Conservation (phyloP, 352 stramenopile genomes). For the Phytophthora foliorum region DNA sequence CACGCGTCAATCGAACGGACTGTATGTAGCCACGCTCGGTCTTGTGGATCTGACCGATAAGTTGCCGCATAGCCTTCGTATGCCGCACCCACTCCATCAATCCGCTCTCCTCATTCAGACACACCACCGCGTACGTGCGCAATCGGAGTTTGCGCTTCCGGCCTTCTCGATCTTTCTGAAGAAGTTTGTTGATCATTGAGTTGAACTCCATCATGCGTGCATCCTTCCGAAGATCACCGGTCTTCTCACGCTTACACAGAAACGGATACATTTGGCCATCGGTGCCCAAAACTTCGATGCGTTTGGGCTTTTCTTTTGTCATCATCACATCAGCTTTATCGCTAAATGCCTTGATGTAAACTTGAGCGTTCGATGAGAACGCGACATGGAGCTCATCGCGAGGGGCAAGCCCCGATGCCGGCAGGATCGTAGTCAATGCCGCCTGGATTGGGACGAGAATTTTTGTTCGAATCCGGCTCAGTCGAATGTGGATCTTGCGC, state of each 20-base stretch:
- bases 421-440: slow-evolving; percentile 78
- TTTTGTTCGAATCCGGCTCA: slow-evolving; percentile 71
- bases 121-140: slow-evolving; percentile 99
- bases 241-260: slow-evolving; percentile 98
- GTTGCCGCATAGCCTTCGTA: slow-evolving; percentile 95
- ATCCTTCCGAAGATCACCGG: slow-evolving; percentile 99
- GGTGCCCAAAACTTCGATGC: slow-evolving; percentile 91
- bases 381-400: slow-evolving; percentile 60
- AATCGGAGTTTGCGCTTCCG: slow-evolving; percentile 94
- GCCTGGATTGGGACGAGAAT: slow-evolving; percentile 89
- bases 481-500: slow-evolving; percentile 83
- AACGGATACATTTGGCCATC: slow-evolving; percentile 90
- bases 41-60: slow-evolving; percentile 90
- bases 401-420: slow-evolving; percentile 68
- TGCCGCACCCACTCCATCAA: slow-evolving; percentile 99
- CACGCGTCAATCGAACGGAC: slow-evolving; percentile 75
- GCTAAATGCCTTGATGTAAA: slow-evolving; percentile 91
- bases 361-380: slow-evolving; percentile 72
- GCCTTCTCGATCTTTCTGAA: slow-evolving; percentile 92
- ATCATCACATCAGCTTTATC: slow-evolving; percentile 97
- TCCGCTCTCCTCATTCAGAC: slow-evolving; percentile 99
- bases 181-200: slow-evolving; percentile 99
- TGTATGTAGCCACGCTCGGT: slow-evolving; percentile 89
- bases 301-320: slow-evolving; percentile 99
- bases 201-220: slow-evolving; percentile 99